These are phyloP conservation scores for Magnusiomyces paraingens DNA, from an alignment of 1,139 yeast genomes.

Conservation along the genomic window DNA sequence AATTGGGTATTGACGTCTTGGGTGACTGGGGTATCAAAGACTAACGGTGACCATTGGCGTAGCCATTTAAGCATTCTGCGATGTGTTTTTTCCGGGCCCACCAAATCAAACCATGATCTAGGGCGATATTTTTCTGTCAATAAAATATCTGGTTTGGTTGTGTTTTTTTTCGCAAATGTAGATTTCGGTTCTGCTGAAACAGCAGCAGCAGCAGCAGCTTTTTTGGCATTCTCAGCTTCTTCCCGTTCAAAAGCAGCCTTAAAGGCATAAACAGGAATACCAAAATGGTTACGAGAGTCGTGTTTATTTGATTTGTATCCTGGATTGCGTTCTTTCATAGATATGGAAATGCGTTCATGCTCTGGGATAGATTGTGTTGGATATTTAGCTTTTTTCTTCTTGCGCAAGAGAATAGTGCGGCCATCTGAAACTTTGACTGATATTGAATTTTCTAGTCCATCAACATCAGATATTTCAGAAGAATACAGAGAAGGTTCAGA, in stretches of 20 bases:
- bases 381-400: not conserved
- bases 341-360: not conserved
- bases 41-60: slow-evolving; percentile 69
- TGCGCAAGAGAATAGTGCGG: not conserved
- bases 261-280: slow-evolving; percentile 6
- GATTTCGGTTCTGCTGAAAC: too few relatives aligned
- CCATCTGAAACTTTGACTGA: not conserved
- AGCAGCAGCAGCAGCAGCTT: not conserved
- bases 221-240: not conserved
- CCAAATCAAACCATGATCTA: slow-evolving; percentile 56
- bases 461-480: not conserved
- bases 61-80: slow-evolving; percentile 72
- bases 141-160: slow-evolving; percentile 9
- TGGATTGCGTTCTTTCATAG: not conserved
- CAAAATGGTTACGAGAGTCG: slow-evolving; percentile 5
- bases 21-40: slow-evolving; percentile 34
- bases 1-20: slow-evolving; percentile 19
- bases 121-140: slow-evolving; percentile 86
- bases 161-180: not conserved
- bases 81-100: slow-evolving; percentile 77
- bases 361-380: not conserved
- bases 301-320: not conserved
- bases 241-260: not conserved
- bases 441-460: not conserved
- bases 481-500: too few relatives aligned